These are phyloP conservation scores for Forsythia suspensa DNA, from an alignment of 257 asterid genomes.

Conservation along the genomic window DNA sequence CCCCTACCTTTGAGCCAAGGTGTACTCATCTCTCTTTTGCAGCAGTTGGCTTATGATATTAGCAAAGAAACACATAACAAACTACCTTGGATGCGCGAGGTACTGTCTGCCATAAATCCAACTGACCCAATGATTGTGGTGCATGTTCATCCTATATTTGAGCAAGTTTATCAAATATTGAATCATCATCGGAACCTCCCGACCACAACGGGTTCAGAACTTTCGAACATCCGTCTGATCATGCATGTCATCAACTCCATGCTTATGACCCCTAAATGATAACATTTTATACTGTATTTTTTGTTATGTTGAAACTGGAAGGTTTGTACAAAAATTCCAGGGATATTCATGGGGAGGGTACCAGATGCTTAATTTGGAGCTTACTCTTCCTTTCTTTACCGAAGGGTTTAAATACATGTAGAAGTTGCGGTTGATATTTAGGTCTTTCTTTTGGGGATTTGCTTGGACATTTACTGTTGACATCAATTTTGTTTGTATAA, in stretches of 20 bases:
- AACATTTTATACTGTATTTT: background rate
- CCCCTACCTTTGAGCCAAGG: constrained; percentile 96
- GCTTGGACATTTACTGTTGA: constrained; percentile 19
- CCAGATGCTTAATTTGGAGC: constrained; percentile 8
- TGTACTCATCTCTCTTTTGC: constrained; percentile 86
- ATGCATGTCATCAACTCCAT: constrained; percentile 89
- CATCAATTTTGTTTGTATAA: constrained; percentile 31
- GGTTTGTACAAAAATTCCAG: constrained; percentile 37
- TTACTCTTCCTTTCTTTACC: background rate
- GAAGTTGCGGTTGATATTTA: background rate
- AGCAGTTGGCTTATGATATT: constrained; percentile 80
- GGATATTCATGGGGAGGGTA: constrained; percentile 18
- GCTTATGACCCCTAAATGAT: constrained; percentile 51
- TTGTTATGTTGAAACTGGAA: background rate
- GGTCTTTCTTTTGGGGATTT: background rate
- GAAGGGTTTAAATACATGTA: background rate
- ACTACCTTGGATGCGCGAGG: constrained; percentile 89
- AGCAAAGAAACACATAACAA: constrained; percentile 64
- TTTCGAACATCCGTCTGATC: constrained; percentile 70
- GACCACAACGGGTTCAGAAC: constrained; percentile 39
- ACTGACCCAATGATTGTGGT: constrained; percentile 68
- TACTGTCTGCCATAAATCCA: constrained; percentile 71
- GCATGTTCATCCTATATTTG: constrained; percentile 88
- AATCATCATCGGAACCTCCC: constrained; percentile 74
- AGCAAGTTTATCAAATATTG: constrained; percentile 88